Evolutionary conservation across 2,329 filamentous ascomycete species (phyloP).

Genomic region (Venturia nashicola): DNA sequence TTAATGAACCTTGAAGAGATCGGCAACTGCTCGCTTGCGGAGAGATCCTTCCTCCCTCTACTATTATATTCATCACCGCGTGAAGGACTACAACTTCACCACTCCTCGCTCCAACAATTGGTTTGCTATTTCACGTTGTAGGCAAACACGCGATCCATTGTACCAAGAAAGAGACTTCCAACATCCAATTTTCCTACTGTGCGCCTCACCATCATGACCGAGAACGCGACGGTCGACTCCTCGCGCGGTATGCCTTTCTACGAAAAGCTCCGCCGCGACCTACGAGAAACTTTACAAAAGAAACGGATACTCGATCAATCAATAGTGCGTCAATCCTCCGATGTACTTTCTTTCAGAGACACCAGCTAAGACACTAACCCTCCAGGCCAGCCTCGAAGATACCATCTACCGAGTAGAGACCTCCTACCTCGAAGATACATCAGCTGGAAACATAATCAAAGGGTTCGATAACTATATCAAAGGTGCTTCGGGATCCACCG

Average conservation of each 20-base stretch:
- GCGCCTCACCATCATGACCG: slow-evolving; percentile 28
- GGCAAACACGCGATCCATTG: background rate
- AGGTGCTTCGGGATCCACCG: slow-evolving; percentile 49
- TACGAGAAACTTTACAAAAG: slow-evolving; percentile 54
- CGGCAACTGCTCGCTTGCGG: background rate
- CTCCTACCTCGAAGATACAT: slow-evolving; percentile 76
- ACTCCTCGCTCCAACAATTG: background rate
- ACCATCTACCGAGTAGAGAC: slow-evolving; percentile 74
- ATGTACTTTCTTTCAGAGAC: background rate
- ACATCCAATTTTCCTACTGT: background rate
- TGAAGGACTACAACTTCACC: background rate
- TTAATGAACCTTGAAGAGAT: too few species aligned
- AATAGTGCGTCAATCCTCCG: slow-evolving; percentile 32
- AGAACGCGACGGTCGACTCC: slow-evolving; percentile 35
- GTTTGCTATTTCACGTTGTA: background rate
- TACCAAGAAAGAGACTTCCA: background rate
- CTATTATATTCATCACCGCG: background rate
- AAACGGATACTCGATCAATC: slow-evolving; percentile 51
- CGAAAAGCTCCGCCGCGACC: slow-evolving; percentile 55
- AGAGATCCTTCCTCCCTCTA: background rate
- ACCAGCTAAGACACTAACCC: background rate
- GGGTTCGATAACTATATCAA: slow-evolving; percentile 99
- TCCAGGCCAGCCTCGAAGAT: slow-evolving; percentile 55
- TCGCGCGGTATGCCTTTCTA: slow-evolving; percentile 51
- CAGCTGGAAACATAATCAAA: slow-evolving; percentile 85